Evolutionary conservation across 495 filamentous ascomycete genomes (phyloP), one percentile per base, ranked within the genome.

Genomic region (Penicillium paradoxum): DNA sequence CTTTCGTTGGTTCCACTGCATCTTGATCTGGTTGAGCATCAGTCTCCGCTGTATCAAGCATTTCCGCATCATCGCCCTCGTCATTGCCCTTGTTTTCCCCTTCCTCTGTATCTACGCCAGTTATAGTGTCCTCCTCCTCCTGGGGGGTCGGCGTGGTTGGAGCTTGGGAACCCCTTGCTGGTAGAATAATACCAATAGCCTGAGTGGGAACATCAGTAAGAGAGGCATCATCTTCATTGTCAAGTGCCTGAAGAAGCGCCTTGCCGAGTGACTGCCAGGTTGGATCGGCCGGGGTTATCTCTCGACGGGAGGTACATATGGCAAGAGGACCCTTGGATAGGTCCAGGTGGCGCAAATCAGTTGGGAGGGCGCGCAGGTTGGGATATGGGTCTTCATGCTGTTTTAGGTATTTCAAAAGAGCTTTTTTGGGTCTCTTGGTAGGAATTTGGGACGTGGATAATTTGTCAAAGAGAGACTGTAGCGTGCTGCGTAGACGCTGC

Each of bases 331-430:
- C 60, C 34, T 56, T 69, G 13, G 60, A 48, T 4, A 63, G 41
- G 49, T 57, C 55, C 2, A 67, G 59, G 38, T 67, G 57, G 8
- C 78, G 65, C 40, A 77, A 41, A 49, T 59, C 59, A 17, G 51
- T 44, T 42, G 71, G 63, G 8, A 79, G 73, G 22, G 82, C 64
- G 4, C 87, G 89, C 0, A 95, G 76, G 61, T 86, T 95, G 2
- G 88, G 83, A 56, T 87, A 88, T 3, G 85, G 86, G 58, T 95
- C 89, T 10, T 88, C 73, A 43, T 85, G 82, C 47, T 78, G 82
- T 57, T 76, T 81, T 17, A 96, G 73, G 29, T 76, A 73, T 24
- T 76, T 73, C 6, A 86, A 75, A 15, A 96, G 69, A 9, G 78
- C 76, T 54, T 80, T 86, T 54, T 84, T 83, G 15, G 79, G 76